A percentile compares a stretch with the other conserved stretches of the same genome.
These are phyloP conservation scores for Sextonia rubra DNA, from an alignment of 164 flowering plant species.

Conservation along the genomic window DNA sequence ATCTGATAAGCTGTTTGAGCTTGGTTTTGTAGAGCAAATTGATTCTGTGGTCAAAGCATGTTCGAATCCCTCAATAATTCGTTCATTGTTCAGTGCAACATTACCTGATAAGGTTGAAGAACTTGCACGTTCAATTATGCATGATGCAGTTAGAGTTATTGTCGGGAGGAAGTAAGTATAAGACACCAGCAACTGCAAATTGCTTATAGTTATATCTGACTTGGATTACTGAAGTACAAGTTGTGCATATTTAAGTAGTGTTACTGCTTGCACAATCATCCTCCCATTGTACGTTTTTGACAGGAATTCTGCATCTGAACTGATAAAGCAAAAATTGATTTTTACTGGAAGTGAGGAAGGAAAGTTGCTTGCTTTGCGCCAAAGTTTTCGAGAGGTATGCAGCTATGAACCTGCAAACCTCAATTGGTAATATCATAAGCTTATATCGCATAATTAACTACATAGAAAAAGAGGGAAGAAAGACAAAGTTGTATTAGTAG, in stretches of 20 bases:
- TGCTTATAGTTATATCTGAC: background rate
- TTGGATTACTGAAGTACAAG: background rate
- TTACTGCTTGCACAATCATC: background rate
- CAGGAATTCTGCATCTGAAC: conserved; percentile 90
- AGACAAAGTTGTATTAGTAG: background rate
- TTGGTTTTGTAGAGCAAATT: conserved; percentile 77
- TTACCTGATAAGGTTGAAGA: conserved; percentile 94
- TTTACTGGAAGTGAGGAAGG: conserved; percentile 95
- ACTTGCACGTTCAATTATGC: conserved; percentile 94
- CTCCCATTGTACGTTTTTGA: background rate
- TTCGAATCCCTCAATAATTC: conserved; percentile 82
- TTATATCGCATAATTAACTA: background rate
- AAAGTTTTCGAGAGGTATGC: conserved; percentile 82
- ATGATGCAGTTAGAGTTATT: conserved; percentile 92
- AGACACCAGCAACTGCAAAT: background rate
- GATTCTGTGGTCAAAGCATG: conserved; percentile 92
- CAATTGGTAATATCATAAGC: background rate
- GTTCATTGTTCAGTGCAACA: conserved; percentile 91
- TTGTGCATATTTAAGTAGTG: background rate
- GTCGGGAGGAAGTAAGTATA: conserved; percentile 87
- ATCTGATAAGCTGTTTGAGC: conserved; percentile 92
- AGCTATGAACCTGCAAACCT: background rate
- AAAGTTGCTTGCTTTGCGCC: conserved; percentile 87
- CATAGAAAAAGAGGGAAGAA: background rate
- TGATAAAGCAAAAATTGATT: conserved; percentile 74